These are phyloP conservation scores for Fomitopsis pinicola DNA, from an alignment of 1,284 basidiomycete genomes.

Conservation along the genomic window DNA sequence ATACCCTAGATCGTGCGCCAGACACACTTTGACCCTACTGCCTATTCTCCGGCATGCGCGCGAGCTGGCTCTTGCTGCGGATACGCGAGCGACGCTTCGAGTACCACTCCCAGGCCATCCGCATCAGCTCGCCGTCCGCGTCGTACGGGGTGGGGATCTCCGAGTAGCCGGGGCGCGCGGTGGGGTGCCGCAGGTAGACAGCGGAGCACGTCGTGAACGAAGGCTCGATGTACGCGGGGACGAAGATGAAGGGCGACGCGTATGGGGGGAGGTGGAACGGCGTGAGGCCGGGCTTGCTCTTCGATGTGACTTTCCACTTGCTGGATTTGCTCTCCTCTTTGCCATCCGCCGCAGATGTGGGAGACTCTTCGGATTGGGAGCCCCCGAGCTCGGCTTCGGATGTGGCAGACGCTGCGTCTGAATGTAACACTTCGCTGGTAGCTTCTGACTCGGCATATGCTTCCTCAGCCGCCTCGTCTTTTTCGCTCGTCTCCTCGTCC, in stretches of 20 bases:
- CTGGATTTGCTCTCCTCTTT: neutral
- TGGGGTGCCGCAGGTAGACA: constrained; percentile 94
- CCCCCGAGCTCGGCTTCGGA: neutral
- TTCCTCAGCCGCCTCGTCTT: constrained; percentile 4
- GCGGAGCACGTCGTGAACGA: constrained; percentile 91
- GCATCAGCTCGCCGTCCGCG: constrained; percentile 87
- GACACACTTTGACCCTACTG: constrained; percentile 12
- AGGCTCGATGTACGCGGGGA: constrained; percentile 93
- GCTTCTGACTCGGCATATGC: neutral
- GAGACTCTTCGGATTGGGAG: constrained; percentile 8
- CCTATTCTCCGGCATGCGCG: constrained; percentile 66
- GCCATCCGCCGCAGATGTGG: neutral
- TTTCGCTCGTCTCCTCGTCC: constrained; percentile 12
- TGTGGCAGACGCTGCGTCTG: neutral
- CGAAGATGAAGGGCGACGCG: constrained; percentile 89
- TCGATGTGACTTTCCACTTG: neutral
- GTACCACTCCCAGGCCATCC: constrained; percentile 92
- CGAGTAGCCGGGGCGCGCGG: constrained; percentile 86
- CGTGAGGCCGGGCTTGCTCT: constrained; percentile 35
- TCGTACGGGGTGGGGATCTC: constrained; percentile 94
- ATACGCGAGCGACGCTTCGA: constrained; percentile 68
- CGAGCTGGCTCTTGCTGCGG: constrained; percentile 61
- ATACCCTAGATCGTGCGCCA: neutral
- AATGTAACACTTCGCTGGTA: neutral
- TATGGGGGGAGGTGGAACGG: constrained; percentile 88